Evolutionary conservation across 768 basidiomycete species (phyloP).

Genomic region (Boletus tomentosulus): DNA sequence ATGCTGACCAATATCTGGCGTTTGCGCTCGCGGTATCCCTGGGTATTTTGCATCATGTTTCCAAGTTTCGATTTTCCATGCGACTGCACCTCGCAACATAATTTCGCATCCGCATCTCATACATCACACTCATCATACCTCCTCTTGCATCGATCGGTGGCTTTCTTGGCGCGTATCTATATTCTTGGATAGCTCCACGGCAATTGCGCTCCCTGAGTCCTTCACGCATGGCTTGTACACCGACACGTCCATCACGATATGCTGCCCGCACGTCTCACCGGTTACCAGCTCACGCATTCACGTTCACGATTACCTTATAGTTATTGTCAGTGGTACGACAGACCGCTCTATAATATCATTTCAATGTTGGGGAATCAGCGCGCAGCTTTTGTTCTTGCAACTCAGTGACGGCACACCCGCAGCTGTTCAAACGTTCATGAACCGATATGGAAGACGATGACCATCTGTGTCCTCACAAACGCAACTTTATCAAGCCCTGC

Average conservation of each 20-base stretch:
- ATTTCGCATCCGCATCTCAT: slow-evolving; percentile 17
- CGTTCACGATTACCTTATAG: slow-evolving; percentile 18
- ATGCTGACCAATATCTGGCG: slow-evolving; percentile 13
- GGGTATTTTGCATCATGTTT: neutral
- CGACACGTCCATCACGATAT: slow-evolving; percentile 7
- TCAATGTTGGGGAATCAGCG: neutral
- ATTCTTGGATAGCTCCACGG: slow-evolving; percentile 19
- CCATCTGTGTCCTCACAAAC: neutral
- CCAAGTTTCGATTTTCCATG: neutral
- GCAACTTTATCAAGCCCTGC: neutral
- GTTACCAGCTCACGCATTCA: slow-evolving; percentile 4
- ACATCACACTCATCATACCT: slow-evolving; percentile 16
- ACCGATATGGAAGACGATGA: neutral
- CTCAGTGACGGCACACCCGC: neutral
- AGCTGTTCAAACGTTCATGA: neutral
- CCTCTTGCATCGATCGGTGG: slow-evolving; percentile 14
- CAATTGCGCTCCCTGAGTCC: neutral
- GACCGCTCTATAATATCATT: slow-evolving; percentile 16
- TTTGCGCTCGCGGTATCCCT: neutral
- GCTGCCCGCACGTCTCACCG: neutral
- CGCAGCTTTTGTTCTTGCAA: neutral
- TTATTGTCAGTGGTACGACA: slow-evolving; percentile 13
- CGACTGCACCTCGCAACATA: slow-evolving; percentile 6
- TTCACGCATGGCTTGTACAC: slow-evolving; percentile 2
- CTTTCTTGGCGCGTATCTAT: slow-evolving; percentile 5